Percentiles rank a stretch among this genome's conserved stretches.
These are phyloP conservation scores for Casuarina cunninghamiana DNA, from an alignment of 306 rosid genomes.

Conservation along the genomic window DNA sequence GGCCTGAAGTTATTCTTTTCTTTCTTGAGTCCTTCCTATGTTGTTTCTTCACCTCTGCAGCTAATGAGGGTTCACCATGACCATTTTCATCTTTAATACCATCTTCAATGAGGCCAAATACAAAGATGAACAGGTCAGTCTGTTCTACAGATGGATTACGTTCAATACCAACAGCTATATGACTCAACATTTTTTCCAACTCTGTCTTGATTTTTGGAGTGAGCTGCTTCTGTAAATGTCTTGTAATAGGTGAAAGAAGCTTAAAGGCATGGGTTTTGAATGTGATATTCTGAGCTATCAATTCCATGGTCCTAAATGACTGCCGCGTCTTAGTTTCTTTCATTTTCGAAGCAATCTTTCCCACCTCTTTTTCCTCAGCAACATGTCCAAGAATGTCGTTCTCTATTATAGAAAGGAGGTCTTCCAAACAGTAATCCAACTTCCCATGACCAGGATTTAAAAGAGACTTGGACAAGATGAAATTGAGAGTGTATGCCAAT, in stretches of 20 bases:
- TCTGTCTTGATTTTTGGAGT: conserved; percentile 68
- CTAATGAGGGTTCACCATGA: conserved; percentile 39
- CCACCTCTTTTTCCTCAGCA: conserved; percentile 93
- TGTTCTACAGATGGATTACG: conserved; percentile 76
- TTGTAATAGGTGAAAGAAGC: conserved; percentile 69
- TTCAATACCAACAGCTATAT: conserved; percentile 84
- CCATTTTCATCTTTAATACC: conserved; percentile 62
- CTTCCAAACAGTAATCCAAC: conserved; percentile 83
- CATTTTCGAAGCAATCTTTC: conserved; percentile 92
- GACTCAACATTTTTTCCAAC: conserved; percentile 73
- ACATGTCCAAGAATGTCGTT: conserved; percentile 87
- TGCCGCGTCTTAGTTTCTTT: conserved; percentile 78
- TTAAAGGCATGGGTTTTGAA: conserved; percentile 69
- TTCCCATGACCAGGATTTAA: conserved; percentile 50
- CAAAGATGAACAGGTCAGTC: conserved; percentile 67
- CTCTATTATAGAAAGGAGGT: conserved; percentile 75
- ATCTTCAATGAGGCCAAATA: conserved; percentile 70
- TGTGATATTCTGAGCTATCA: conserved; percentile 74
- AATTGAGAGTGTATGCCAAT: conserved; percentile 82
- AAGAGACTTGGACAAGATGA: conserved; percentile 73
- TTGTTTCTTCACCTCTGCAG: conserved; percentile 30
- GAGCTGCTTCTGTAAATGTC: conserved; percentile 59
- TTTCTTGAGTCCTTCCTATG: conserved; percentile 21
- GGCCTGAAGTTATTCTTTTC: conserved; percentile 44
- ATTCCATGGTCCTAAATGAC: conserved; percentile 78